Conservation (phyloP, 1,284 basidiomycete species). For the Ceraceosorus guamensis region DNA sequence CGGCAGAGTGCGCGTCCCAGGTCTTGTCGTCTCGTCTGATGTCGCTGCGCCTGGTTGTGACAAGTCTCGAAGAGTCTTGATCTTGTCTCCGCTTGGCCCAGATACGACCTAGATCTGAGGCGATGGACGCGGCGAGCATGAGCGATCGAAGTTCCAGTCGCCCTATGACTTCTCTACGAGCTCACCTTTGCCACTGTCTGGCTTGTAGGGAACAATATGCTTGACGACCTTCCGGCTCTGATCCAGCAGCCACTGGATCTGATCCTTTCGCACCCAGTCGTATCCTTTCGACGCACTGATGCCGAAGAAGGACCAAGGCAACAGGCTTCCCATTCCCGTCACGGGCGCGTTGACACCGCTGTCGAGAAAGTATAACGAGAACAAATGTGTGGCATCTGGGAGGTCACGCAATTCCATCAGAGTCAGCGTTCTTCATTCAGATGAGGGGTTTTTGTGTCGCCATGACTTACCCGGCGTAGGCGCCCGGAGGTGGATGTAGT, state of each 20-base stretch:
- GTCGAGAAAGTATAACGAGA: conserved; percentile 88
- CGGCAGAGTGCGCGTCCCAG: conserved; percentile 20
- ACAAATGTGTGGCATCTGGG: conserved; percentile 62
- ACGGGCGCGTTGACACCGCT: conserved; percentile 57
- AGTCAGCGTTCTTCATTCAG: too few relatives aligned
- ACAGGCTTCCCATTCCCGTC: conserved; percentile 22
- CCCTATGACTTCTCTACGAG: conserved; percentile 12
- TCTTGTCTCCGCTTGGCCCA: neutral
- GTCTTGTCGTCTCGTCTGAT: neutral
- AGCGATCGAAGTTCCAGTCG: neutral
- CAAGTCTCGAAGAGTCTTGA: neutral
- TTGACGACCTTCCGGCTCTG: conserved; percentile 12
- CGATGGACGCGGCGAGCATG: neutral
- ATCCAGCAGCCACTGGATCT: conserved; percentile 34
- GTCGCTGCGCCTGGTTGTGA: neutral
- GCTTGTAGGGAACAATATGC: conserved; percentile 22
- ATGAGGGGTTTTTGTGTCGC: too few relatives aligned
- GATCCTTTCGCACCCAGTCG: conserved; percentile 34
- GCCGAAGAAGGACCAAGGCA: neutral
- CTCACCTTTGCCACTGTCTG: conserved; percentile 22
- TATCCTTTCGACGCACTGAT: conserved; percentile 20
- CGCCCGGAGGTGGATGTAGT: conserved; percentile 14
- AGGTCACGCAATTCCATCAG: too few relatives aligned
- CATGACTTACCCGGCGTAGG: conserved; percentile 4
- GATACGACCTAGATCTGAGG: neutral